Evolutionary conservation across 805 yeast genomes (phyloP).

Genomic region (Candida ipomoeae): DNA sequence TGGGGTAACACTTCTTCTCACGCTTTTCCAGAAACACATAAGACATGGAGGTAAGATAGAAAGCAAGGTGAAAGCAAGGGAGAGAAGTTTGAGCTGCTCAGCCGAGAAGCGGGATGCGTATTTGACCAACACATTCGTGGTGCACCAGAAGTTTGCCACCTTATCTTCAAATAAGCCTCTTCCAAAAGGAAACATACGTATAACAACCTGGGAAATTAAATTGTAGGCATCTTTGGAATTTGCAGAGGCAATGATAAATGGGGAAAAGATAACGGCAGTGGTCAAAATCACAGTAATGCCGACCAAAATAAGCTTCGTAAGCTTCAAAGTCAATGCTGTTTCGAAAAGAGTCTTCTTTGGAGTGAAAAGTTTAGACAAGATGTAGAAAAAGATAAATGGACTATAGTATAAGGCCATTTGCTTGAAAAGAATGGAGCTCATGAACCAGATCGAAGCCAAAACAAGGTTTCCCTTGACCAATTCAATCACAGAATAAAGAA

Average conservation of each 20-base stretch:
- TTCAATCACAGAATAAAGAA: constrained; percentile 63
- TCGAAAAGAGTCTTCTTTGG: constrained; percentile 16
- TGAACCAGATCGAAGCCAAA: constrained; percentile 72
- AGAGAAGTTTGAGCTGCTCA: constrained; percentile 54
- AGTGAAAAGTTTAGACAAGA: constrained; percentile 49
- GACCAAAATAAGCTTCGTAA: constrained; percentile 57
- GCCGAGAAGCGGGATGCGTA: constrained; percentile 53
- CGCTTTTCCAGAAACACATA: constrained; percentile 34
- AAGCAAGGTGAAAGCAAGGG: constrained; percentile 50
- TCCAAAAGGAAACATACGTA: constrained; percentile 83
- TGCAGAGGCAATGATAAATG: constrained; percentile 47
- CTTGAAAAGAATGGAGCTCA: constrained; percentile 75
- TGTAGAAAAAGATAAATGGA: constrained; percentile 78
- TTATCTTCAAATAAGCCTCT: constrained; percentile 96
- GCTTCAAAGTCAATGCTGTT: constrained; percentile 34
- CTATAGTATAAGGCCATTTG: constrained; percentile 95
- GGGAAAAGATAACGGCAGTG: constrained; percentile 49
- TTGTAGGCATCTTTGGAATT: constrained; percentile 17
- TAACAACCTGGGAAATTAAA: constrained; percentile 53
- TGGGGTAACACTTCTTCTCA: constrained; percentile 17
- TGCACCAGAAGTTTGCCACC: constrained; percentile 97
- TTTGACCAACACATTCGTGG: constrained; percentile 76
- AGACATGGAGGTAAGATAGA: constrained; percentile 32
- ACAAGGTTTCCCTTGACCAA: constrained; percentile 60
- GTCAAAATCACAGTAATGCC: constrained; percentile 61